A percentile compares a stretch with the other conserved stretches of the same genome.
These are phyloP conservation scores for Fraxinus quadrangulata DNA, from an alignment of 257 asterid species.

Conservation along the genomic window DNA sequence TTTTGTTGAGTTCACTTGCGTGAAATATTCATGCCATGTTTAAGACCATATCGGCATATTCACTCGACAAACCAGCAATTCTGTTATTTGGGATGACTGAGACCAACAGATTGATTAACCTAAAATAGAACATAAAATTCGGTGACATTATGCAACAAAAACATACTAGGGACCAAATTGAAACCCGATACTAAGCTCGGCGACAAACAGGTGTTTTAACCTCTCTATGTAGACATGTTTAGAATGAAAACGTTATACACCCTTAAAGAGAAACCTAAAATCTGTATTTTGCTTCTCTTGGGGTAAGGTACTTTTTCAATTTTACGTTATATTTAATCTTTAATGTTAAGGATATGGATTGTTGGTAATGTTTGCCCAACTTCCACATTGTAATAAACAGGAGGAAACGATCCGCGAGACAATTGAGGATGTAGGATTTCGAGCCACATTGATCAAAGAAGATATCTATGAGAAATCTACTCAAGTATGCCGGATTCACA, in stretches of 20 bases:
- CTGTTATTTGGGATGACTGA: too few species aligned
- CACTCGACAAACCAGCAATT: too few species aligned
- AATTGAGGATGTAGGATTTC: slow-evolving; percentile 63
- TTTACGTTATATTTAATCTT: neutral
- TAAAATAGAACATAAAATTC: too few species aligned
- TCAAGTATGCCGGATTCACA: slow-evolving; percentile 45
- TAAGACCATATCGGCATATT: too few species aligned
- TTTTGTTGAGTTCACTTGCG: neutral
- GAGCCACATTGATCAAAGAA: slow-evolving; percentile 40
- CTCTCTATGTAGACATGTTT: neutral
- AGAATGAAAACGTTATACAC: neutral
- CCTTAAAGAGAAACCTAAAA: neutral
- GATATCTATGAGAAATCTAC: slow-evolving; percentile 32
- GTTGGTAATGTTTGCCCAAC: neutral
- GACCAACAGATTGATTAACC: too few species aligned
- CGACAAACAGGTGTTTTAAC: neutral
- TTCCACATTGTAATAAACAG: slow-evolving; percentile 25
- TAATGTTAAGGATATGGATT: neutral
- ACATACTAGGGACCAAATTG: neutral
- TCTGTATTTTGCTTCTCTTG: neutral
- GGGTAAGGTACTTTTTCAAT: neutral
- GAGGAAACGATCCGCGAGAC: slow-evolving; percentile 52
- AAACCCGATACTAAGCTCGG: neutral
- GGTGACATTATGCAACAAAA: too few species aligned
- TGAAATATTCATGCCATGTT: neutral